Evolutionary conservation across 2,329 filamentous ascomycete genomes (phyloP).

Genomic region (Apiospora malaysiana): DNA sequence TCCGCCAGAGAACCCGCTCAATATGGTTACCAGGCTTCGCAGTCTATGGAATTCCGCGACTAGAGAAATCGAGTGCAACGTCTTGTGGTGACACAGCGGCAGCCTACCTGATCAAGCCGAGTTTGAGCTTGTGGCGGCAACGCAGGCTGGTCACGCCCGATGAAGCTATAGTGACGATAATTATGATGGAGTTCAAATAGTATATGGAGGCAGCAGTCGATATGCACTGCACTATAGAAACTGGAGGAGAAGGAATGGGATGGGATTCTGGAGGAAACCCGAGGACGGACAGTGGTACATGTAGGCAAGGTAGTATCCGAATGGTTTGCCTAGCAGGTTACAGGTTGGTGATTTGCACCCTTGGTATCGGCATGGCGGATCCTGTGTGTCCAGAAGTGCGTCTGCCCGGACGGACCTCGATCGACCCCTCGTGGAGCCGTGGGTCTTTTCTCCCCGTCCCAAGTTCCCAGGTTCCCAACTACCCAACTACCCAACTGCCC

Average conservation of each 20-base stretch:
- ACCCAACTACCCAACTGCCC: neutral
- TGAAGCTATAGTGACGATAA: neutral
- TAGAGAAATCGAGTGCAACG: neutral
- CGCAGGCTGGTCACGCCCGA: neutral
- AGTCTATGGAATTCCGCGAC: neutral
- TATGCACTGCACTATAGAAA: neutral
- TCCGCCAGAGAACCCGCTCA: neutral
- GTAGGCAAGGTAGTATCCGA: neutral
- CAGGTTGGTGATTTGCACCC: neutral
- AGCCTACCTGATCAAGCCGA: neutral
- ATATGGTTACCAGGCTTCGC: neutral
- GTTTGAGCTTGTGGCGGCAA: neutral
- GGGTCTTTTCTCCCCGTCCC: neutral
- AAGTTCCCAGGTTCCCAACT: neutral
- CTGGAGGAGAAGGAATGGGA: neutral
- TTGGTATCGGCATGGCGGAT: neutral
- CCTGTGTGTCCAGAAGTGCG: no score
- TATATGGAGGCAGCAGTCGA: no score
- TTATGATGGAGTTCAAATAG: neutral
- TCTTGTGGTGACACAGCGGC: neutral
- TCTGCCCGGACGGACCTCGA: neutral
- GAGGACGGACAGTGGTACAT: neutral
- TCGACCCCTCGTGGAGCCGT: conserved; percentile 15
- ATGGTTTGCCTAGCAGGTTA: neutral
- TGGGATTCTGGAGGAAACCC: neutral